phyloP scores from a whole-genome alignment of 768 basidiomycete genomes.

The Leucocoprinus leucothites region DNA sequence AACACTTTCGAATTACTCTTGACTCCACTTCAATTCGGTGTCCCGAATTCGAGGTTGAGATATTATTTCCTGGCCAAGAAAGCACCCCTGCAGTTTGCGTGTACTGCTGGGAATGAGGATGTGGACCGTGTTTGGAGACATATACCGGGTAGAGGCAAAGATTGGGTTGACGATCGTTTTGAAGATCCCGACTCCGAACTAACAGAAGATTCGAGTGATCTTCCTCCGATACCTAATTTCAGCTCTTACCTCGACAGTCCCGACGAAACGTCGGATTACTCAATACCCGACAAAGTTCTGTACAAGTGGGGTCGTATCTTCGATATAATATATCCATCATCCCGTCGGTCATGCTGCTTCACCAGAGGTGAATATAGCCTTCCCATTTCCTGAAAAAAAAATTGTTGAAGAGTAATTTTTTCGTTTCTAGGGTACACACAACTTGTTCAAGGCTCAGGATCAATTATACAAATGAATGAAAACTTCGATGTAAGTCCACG shows the following conservation, averaged over 20 bases:
- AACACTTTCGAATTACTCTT: constrained; percentile 57
- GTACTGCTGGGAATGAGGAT: constrained; percentile 15
- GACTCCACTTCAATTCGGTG: constrained; percentile 74
- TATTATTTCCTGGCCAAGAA: constrained; percentile 76
- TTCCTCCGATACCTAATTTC: constrained; percentile 21
- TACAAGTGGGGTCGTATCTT: constrained; percentile 77
- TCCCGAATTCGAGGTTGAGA: constrained; percentile 79
- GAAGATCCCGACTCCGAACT: constrained; percentile 19
- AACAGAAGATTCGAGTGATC: neutral
- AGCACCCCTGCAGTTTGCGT: constrained; percentile 34
- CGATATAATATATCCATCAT: constrained; percentile 70
- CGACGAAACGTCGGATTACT: constrained; percentile 23
- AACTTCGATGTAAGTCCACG: constrained; percentile 64
- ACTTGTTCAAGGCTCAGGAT: constrained; percentile 75
- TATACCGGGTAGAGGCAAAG: constrained; percentile 44
- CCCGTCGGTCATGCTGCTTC: constrained; percentile 71
- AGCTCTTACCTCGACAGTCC: constrained; percentile 39
- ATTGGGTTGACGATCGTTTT: constrained; percentile 35
- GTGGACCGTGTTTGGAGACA: constrained; percentile 38
- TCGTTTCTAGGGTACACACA: constrained; percentile 60
- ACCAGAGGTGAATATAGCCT: constrained; percentile 54
- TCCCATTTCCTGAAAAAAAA: neutral
- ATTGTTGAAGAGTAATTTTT: neutral
- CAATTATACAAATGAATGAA: constrained; percentile 72
- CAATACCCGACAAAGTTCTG: constrained; percentile 60